Base-by-base conservation (phyloP, 129 eudicot genomes). In the Ambrosia trifida region DNA sequence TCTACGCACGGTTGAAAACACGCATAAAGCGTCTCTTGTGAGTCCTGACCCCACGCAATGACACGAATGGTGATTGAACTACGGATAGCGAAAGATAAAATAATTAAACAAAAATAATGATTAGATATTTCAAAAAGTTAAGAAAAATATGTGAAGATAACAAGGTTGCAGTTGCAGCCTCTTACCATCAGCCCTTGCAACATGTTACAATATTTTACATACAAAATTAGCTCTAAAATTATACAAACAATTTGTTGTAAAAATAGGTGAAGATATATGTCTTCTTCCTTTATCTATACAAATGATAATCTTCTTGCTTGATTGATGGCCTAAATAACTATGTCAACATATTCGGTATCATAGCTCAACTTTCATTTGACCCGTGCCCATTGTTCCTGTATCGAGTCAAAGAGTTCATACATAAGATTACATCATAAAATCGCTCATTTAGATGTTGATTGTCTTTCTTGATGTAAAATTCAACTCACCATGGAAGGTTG, bases 311-410 rank as follows among this genome's bases (percentile, higher is more conserved):
- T 78, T 80, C 90, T 61, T 76, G 63, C 28, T 52, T 70, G 14
- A 83, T 52, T 70, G 14, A 83, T 83, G 77, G 86, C 87, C 80
- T 86, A 80, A 59, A 62, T 47, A 83, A 68, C 79, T 65, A 69
- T 69, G 76, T 76, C 79, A 67, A 64, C 16, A 7, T 35, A 64
- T 47, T 53, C 24, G 30, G 68, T 52, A 65, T 90, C 89, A 90
- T 81, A 72, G 85, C 84, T 90, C 96, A 46, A 85, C 82, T 79
- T 90, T 90, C 96, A 85, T 87, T 68, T 87, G 87, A 79, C 69
- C 70, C 53, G 81, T 66, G 60, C 89, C 68, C 65, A 74, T 77
- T 36, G 78, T 72, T 44, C 88, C 96, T 89, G 83, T 78, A 80
- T 50, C 31, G 20, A 32, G 57, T 53, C 44, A 44, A 59, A 63